Evolutionary conservation across 2,329 filamentous ascomycete genomes (phyloP).

Genomic region (Clarireedia hainanense): DNA sequence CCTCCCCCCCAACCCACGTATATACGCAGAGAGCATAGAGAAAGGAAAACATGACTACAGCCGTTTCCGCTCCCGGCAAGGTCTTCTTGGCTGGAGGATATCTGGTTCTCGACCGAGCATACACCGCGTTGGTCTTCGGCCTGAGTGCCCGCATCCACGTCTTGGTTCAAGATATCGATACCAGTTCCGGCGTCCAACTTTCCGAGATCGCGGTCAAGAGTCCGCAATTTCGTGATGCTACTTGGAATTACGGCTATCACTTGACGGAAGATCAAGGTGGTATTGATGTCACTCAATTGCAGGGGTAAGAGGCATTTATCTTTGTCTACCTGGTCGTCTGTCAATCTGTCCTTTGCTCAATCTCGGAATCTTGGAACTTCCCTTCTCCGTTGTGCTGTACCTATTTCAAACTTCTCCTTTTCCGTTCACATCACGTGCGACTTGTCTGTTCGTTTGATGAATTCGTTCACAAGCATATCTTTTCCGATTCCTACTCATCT

Average conservation of each 20-base stretch:
- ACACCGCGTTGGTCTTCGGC: conserved; percentile 68
- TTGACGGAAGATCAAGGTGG: conserved; percentile 65
- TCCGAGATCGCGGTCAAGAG: conserved; percentile 78
- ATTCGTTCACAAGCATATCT: not conserved
- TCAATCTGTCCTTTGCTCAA: not conserved
- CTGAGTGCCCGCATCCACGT: conserved; percentile 62
- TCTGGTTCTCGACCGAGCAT: conserved; percentile 79
- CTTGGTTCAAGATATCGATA: conserved; percentile 47
- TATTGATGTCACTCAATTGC: conserved; percentile 70
- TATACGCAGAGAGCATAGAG: not conserved
- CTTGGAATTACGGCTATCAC: conserved; percentile 82
- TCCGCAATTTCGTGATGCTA: conserved; percentile 80
- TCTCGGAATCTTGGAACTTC: not conserved
- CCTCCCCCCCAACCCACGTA: not conserved
- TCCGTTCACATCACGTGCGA: conserved; percentile 5
- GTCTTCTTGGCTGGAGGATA: conserved; percentile 93
- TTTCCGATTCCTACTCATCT: not conserved
- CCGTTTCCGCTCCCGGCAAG: conserved; percentile 87
- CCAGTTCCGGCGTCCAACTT: conserved; percentile 54
- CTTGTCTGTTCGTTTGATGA: not conserved
- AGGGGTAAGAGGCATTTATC: conserved; percentile 49
- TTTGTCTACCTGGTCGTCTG: conserved; percentile 9
- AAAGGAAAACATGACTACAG: conserved; percentile 17
- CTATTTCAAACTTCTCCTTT: not conserved
- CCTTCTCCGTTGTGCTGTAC: not conserved